Conservation (phyloP, 345 rosid species). For the Limnanthes douglasii region DNA sequence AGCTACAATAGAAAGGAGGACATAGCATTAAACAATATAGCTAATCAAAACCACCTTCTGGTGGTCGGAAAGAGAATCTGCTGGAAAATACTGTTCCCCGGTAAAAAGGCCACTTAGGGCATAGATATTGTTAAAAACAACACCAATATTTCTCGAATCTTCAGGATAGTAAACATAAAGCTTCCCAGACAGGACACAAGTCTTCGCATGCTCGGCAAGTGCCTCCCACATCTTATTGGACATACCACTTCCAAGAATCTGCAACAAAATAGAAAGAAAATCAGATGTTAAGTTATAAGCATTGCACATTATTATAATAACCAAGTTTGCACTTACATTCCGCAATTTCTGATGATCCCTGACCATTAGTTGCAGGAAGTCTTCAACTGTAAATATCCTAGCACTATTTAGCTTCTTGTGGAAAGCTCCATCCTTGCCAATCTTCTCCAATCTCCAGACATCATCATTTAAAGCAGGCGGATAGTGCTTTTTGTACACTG, state of each 20-base stretch:
- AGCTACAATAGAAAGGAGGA: background rate
- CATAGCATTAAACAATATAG: background rate
- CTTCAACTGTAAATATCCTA: conserved; percentile 74
- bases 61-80: conserved; percentile 60
- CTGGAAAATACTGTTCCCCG: conserved; percentile 48
- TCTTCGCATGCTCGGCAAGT: conserved; percentile 86
- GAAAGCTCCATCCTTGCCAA: conserved; percentile 93
- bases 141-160: conserved; percentile 38
- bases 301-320: conserved; percentile 4
- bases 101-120: conserved; percentile 71
- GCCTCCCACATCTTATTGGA: conserved; percentile 99
- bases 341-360: conserved; percentile 69
- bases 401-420: conserved; percentile 89
- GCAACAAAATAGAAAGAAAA: conserved; percentile 9
- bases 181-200: conserved; percentile 70
- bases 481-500: conserved; percentile 97
- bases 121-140: conserved; percentile 69
- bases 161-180: conserved; percentile 75
- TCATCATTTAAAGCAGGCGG: conserved; percentile 87
- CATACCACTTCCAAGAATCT: conserved; percentile 99
- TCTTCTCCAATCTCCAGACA: conserved; percentile 96
- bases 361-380: conserved; percentile 69
- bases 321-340: conserved; percentile 35
- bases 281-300: conserved; percentile 5
- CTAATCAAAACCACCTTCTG: conserved; percentile 52